Percentiles rank a stretch among this genome's conserved stretches.
Conservation (phyloP, 2,329 filamentous ascomycete genomes). For the Stylonectria norvegica region DNA sequence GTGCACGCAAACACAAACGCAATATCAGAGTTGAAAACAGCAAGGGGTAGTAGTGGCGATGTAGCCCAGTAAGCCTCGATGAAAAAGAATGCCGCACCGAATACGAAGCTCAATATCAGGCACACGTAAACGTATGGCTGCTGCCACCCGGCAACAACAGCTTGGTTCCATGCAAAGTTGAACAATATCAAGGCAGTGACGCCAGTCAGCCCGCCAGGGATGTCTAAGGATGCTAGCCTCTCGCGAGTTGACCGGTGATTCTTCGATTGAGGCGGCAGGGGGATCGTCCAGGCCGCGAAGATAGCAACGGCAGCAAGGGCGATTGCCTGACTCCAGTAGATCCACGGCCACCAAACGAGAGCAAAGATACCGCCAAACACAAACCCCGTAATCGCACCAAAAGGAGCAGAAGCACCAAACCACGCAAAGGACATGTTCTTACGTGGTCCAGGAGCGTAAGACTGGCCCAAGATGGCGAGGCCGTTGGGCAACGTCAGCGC, state of each 20-base stretch:
- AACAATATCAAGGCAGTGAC: slow-evolving; percentile 57
- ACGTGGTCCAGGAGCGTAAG: slow-evolving; percentile 53
- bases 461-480: slow-evolving; percentile 57
- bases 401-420: slow-evolving; percentile 26
- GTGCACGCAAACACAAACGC: slow-evolving; percentile 10
- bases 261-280: slow-evolving; percentile 24
- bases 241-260: slow-evolving; percentile 3
- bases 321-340: slow-evolving; percentile 15
- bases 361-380: slow-evolving; percentile 40
- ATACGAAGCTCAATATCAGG: slow-evolving; percentile 54
- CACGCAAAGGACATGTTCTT: slow-evolving; percentile 58
- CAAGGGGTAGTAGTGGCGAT: slow-evolving; percentile 4
- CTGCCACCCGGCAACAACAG: slow-evolving; percentile 56
- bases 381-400: slow-evolving; percentile 44
- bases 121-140: slow-evolving; percentile 53
- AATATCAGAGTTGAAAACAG: slow-evolving; percentile 7
- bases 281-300: slow-evolving; percentile 31
- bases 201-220: slow-evolving; percentile 36
- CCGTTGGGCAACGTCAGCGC: slow-evolving; percentile 62
- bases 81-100: slow-evolving; percentile 27
- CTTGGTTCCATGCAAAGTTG: slow-evolving; percentile 67
- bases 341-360: slow-evolving; percentile 46
- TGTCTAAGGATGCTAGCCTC: slow-evolving; percentile 3
- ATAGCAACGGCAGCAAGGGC: slow-evolving; percentile 2
- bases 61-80: slow-evolving; percentile 7